These are phyloP conservation scores for Heliamphora ciliata DNA, from an alignment of 179 eudicot genomes.

Conservation along the genomic window DNA sequence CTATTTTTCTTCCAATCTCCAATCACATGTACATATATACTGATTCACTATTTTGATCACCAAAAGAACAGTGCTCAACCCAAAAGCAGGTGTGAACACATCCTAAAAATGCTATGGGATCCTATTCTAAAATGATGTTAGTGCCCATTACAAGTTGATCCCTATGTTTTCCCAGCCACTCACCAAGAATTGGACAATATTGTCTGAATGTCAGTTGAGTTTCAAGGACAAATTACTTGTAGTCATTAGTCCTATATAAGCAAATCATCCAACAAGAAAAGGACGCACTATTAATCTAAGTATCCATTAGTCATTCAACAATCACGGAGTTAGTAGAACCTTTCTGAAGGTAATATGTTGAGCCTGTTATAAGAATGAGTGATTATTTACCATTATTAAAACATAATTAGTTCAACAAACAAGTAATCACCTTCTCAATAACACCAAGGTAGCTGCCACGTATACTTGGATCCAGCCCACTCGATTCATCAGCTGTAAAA, in stretches of 20 bases:
- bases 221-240: not conserved
- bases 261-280: not conserved
- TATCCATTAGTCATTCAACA: slow-evolving; percentile 11
- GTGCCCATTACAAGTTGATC: not conserved
- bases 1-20: not conserved
- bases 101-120: not conserved
- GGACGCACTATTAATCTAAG: not conserved
- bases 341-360: not conserved
- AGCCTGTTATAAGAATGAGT: not conserved
- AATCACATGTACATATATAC: not conserved
- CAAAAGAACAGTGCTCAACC: not conserved
- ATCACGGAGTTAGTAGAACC: not conserved
- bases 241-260: not conserved
- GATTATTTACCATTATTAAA: not conserved
- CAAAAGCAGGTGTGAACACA: not conserved
- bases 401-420: not conserved
- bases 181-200: slow-evolving; percentile 1
- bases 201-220: not conserved
- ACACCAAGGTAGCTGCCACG: slow-evolving; percentile 95
- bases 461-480: slow-evolving; percentile 64
- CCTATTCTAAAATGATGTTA: not conserved
- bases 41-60: slow-evolving; percentile 3
- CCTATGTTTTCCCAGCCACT: not conserved
- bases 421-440: slow-evolving; percentile 74
- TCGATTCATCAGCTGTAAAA: slow-evolving; percentile 81